Percentiles rank a stretch among this genome's conserved stretches.
Conservation (phyloP, 345 rosid species). For the Rhizophora apiculata region DNA sequence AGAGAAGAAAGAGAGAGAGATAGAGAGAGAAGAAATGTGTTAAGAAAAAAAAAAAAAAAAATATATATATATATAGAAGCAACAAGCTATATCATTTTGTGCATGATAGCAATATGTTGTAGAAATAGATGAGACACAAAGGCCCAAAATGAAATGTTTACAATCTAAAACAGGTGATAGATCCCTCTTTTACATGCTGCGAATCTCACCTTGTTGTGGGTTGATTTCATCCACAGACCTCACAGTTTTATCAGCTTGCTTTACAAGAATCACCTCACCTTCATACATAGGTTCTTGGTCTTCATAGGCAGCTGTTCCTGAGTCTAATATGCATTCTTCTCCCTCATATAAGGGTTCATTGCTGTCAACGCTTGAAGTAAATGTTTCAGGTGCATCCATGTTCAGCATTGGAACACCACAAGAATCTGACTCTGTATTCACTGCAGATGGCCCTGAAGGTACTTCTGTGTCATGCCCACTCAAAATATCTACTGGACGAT, state of each 20-base stretch:
- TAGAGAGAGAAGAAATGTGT: neutral
- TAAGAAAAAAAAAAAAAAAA: conserved; percentile 6
- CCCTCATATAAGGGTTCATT: conserved; percentile 97
- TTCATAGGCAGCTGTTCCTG: conserved; percentile 48
- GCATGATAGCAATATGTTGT: neutral
- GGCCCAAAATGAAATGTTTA: neutral
- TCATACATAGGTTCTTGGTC: conserved; percentile 87
- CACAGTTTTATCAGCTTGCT: conserved; percentile 58
- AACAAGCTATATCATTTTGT: neutral
- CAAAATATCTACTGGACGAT: conserved; percentile 35
- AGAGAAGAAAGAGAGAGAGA: neutral
- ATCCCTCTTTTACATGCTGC: neutral
- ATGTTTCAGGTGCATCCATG: conserved; percentile 44
- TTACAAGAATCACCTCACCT: conserved; percentile 92
- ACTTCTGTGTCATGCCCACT: conserved; percentile 25
- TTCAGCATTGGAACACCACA: conserved; percentile 46
- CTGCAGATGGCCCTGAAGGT: conserved; percentile 28
- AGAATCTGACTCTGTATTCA: conserved; percentile 47
- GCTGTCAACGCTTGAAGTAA: conserved; percentile 54
- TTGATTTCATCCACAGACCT: conserved; percentile 56
- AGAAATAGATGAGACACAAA: neutral
- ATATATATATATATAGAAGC: too few species aligned
- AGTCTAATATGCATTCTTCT: conserved; percentile 80
- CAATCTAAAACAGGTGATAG: neutral
- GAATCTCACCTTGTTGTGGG: conserved; percentile 59